Conservation (phyloP, 306 rosid species). For the Sphenostylis stenocarpa region DNA sequence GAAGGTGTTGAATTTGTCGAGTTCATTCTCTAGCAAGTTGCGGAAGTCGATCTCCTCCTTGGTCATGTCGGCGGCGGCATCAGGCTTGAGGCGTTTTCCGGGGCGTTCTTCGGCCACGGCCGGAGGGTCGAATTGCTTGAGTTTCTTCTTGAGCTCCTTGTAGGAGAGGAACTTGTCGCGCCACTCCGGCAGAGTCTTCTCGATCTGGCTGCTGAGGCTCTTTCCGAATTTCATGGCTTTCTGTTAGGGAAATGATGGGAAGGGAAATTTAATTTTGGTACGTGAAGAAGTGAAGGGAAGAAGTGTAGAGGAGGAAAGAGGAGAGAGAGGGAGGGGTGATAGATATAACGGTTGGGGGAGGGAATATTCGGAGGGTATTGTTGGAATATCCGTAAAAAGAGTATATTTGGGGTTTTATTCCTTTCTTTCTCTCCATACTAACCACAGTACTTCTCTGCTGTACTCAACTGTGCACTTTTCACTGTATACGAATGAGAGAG, state of each 20-base stretch:
- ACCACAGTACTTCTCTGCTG: too few species aligned
- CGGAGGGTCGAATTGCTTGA: constrained; percentile 72
- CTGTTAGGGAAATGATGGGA: background rate
- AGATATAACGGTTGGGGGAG: constrained; percentile 55
- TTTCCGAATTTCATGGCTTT: constrained; percentile 86
- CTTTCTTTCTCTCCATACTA: background rate
- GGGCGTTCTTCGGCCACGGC: constrained; percentile 39
- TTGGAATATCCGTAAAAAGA: constrained; percentile 73
- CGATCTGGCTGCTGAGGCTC: constrained; percentile 88
- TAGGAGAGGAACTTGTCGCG: constrained; percentile 92
- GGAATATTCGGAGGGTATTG: constrained; percentile 76
- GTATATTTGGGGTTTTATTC: constrained; percentile 79
- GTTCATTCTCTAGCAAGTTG: constrained; percentile 70
- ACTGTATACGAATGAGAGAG: background rate
- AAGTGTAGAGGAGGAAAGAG: background rate
- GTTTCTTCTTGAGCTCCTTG: constrained; percentile 87
- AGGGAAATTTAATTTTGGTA: background rate
- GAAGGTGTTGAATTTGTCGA: constrained; percentile 86
- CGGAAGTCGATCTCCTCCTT: constrained; percentile 71
- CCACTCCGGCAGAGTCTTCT: constrained; percentile 90
- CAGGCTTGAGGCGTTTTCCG: constrained; percentile 53
- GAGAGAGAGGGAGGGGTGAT: background rate
- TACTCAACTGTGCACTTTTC: too few species aligned
- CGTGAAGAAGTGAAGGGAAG: too few species aligned
- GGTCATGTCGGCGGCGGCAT: constrained; percentile 46